Percentiles rank a stretch among this genome's conserved stretches.
Evolutionary conservation across 176 grass and related monocot genomes (phyloP).

Genomic region (Rhynchospora pubera): DNA sequence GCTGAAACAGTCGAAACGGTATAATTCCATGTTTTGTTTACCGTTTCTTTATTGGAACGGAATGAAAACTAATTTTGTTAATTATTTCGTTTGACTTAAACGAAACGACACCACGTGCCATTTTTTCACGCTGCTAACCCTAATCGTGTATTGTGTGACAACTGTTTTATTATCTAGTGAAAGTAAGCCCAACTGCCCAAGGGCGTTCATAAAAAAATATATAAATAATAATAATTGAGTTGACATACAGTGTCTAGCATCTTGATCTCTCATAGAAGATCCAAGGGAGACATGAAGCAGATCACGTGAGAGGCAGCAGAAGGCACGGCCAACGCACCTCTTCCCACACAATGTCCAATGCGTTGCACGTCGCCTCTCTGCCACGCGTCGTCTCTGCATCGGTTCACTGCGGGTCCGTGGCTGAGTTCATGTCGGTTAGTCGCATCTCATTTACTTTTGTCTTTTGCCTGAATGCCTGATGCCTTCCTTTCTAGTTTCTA

Average conservation of each 20-base stretch:
- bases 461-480: background rate
- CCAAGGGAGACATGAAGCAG: background rate
- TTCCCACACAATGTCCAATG: background rate
- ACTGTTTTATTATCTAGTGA: too few species aligned
- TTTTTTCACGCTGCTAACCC: too few species aligned
- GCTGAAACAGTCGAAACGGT: too few species aligned
- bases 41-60: too few species aligned
- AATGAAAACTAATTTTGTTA: too few species aligned
- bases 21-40: too few species aligned
- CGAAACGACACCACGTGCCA: too few species aligned
- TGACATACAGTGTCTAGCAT: background rate
- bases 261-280: background rate
- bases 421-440: background rate
- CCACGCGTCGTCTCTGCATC: background rate
- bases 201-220: too few species aligned
- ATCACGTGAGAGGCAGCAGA: slow-evolving; percentile 12
- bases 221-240: background rate
- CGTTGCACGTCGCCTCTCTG: background rate
- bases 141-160: too few species aligned
- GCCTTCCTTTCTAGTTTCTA: too few species aligned
- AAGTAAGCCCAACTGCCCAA: too few species aligned
- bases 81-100: too few species aligned
- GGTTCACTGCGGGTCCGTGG: background rate
- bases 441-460: background rate
- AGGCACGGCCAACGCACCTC: background rate